Base-by-base conservation (phyloP, 768 basidiomycete species). In the Leccinum ochraceum region DNA sequence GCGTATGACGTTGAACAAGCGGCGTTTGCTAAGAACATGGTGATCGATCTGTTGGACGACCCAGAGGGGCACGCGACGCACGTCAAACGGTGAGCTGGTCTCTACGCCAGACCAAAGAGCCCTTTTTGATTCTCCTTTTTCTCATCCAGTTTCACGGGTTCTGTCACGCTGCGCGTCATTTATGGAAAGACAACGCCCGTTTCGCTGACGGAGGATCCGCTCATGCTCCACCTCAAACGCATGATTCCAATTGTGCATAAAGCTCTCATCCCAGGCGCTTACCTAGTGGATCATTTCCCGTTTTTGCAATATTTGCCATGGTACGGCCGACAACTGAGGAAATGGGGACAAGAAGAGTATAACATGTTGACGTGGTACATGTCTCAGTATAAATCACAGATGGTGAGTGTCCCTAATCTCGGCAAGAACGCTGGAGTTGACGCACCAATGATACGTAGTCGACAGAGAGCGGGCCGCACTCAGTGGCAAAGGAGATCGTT, bases 261-360 rank as follows among this genome's bases (percentile, higher is more conserved):
- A 2, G 72, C 72, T 2, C 65, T 79, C 39, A 37, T 68, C 0
- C 76, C 74, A 0, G 76, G 78, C 2, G 64, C 71, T 5, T 74
- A 74, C 53, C 59, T 62, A 13, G 77, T 77, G 11, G 77, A 80
- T 56, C 64, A 63, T n/a, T 73, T 69, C 57, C 78, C 78, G 0
- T 54, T 76, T 49, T 64, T 79, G 26, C 61, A 59, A 20, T 84
- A 82, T 62, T 66, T 89, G n/a, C 87, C 88, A 1, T 84, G 83
- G n/a, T 87, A 87, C 64, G 76, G 85, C 1, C 75, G 78, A 16
- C 81, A 84, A 56, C 76, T 89, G 6, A 78, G 78, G 60, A 74
- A 77, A 2, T 85, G 83, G 42, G 85, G 87, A 51, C 63, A 68
- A 2, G 82, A 85, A 60, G 86, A 88, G 61, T 75, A 84, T 0